Evolutionary conservation across 441 rosid species (phyloP).

Genomic region (Mallotus repandus): DNA sequence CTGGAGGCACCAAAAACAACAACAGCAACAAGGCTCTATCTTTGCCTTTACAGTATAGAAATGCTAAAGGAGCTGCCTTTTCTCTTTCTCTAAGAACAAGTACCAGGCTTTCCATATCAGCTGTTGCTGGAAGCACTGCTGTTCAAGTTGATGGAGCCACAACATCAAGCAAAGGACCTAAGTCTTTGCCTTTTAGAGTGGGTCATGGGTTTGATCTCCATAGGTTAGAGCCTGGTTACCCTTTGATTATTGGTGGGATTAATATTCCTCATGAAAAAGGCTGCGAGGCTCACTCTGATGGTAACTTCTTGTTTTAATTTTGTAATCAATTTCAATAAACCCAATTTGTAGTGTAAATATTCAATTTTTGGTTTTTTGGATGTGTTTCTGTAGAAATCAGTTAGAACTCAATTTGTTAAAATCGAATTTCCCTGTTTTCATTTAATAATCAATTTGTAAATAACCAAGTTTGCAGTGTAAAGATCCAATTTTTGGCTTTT

Average conservation of each 20-base stretch:
- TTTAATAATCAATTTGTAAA: not conserved
- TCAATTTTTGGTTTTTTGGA: constrained; percentile 2
- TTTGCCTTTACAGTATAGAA: constrained; percentile 23
- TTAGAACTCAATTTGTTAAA: not conserved
- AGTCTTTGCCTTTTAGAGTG: constrained; percentile 70
- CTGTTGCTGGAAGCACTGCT: constrained; percentile 39
- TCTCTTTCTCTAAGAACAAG: constrained; percentile 20
- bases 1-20: not conserved
- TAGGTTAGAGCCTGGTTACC: constrained; percentile 83
- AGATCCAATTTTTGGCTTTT: constrained; percentile 1
- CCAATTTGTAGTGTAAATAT: constrained; percentile 9
- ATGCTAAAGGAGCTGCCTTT: constrained; percentile 2
- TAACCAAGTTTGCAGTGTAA: constrained; percentile 8
- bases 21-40: constrained; percentile 23
- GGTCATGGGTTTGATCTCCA: constrained; percentile 98
- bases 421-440: not conserved
- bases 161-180: constrained; percentile 38
- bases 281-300: constrained; percentile 99
- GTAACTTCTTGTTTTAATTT: constrained; percentile 28
- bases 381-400: not conserved
- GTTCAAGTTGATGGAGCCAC: constrained; percentile 45
- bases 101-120: constrained; percentile 36
- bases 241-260: constrained; percentile 91
- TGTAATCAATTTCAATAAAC: not conserved
- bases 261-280: constrained; percentile 86